Percentiles rank a stretch among this genome's conserved stretches.
These are phyloP conservation scores for Trichoderma cornu-damae DNA, from an alignment of 2,329 filamentous ascomycete species.

Conservation along the genomic window DNA sequence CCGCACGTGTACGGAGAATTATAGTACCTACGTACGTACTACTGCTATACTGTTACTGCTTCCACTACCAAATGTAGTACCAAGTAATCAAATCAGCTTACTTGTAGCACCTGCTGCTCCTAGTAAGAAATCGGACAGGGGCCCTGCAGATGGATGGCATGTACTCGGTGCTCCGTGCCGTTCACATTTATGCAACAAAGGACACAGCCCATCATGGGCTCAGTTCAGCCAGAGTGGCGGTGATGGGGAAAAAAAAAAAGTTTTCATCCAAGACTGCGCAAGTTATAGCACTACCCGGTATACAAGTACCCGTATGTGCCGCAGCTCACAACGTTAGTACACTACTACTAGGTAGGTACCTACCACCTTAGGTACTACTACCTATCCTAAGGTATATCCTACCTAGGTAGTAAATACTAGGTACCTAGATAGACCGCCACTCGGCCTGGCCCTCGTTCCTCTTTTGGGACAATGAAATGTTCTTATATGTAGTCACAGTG, in stretches of 20 bases:
- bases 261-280: background rate
- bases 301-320: too few relatives aligned
- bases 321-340: too few relatives aligned
- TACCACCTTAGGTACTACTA: too few relatives aligned
- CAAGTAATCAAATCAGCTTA: background rate
- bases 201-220: background rate
- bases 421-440: slow-evolving; percentile 15
- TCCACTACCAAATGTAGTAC: too few relatives aligned
- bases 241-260: background rate
- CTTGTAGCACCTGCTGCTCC: too few relatives aligned
- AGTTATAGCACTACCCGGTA: too few relatives aligned
- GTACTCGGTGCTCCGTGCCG: background rate
- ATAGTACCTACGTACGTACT: too few relatives aligned
- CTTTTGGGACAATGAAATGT: too few relatives aligned
- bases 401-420: too few relatives aligned
- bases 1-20: background rate
- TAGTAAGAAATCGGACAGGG: slow-evolving; percentile 3
- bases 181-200: background rate
- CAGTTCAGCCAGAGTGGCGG: slow-evolving; percentile 9
- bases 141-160: background rate
- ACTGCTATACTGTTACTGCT: too few relatives aligned
- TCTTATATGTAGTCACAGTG: background rate
- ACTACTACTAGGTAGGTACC: too few relatives aligned
- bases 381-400: too few relatives aligned
- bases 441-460: background rate